Evolutionary conservation across 371 early-diverging fungal genomes (phyloP).

Genomic region (Mucor velutinosus): DNA sequence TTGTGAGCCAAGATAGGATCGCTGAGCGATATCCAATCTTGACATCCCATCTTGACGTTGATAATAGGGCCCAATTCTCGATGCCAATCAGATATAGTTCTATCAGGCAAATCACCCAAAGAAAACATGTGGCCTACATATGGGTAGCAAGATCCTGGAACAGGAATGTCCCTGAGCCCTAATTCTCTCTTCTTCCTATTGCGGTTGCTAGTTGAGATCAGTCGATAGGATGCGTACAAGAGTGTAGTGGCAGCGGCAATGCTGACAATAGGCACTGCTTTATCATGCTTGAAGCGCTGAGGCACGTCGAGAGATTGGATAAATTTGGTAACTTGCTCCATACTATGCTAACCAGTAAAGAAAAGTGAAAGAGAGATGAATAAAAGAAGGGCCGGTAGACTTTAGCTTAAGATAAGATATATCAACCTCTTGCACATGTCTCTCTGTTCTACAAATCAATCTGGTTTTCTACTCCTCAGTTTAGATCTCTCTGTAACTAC

Average conservation of each 20-base stretch:
- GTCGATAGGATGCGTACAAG: neutral
- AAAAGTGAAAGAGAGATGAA: neutral
- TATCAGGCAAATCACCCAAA: constrained; percentile 9
- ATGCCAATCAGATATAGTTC: constrained; percentile 18
- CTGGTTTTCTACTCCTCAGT: neutral
- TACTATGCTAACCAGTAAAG: neutral
- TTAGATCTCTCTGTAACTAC: neutral
- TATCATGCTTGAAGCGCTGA: neutral
- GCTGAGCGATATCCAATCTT: constrained; percentile 10
- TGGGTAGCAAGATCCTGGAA: constrained; percentile 11
- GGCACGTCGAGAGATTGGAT: neutral
- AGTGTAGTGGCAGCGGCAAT: constrained; percentile 1
- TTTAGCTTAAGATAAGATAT: neutral
- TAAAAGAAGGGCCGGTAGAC: neutral
- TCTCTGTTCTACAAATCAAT: neutral
- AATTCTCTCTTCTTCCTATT: neutral
- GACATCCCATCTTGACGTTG: constrained; percentile 14
- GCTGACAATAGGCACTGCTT: neutral
- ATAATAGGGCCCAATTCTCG: constrained; percentile 15
- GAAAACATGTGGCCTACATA: constrained; percentile 22
- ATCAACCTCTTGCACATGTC: neutral
- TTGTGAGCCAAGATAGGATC: constrained; percentile 22
- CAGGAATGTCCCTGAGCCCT: constrained; percentile 4
- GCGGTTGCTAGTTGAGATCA: neutral
- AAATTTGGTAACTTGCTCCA: neutral